phyloP scores from a whole-genome alignment of 164 flowering plant species.

The Magnolia kwangsiensis region DNA sequence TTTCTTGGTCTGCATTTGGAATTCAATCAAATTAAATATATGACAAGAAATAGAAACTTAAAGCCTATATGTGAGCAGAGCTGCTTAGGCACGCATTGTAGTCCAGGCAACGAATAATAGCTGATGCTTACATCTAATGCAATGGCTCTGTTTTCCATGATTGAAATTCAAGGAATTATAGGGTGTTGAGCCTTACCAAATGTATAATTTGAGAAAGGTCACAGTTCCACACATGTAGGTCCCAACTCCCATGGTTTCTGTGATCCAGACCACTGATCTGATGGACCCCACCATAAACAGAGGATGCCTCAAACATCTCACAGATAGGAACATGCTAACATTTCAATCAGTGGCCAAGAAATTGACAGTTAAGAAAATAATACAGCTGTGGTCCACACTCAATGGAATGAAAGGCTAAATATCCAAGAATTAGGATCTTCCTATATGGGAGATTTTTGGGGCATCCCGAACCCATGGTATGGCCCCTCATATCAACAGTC shows the following conservation, averaged over 20 bases:
- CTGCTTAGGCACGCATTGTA: background rate
- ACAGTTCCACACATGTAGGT: too few species aligned
- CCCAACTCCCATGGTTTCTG: too few species aligned
- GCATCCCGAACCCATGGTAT: background rate
- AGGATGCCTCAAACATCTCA: background rate
- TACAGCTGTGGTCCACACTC: background rate
- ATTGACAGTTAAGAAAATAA: background rate
- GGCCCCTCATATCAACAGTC: background rate
- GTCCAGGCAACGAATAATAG: background rate
- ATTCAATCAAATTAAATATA: background rate
- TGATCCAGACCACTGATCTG: background rate
- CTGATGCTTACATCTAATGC: background rate
- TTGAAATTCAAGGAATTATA: too few species aligned
- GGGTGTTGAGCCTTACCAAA: too few species aligned
- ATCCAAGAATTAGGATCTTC: background rate
- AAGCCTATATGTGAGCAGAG: background rate
- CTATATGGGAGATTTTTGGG: background rate
- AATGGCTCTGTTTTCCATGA: too few species aligned
- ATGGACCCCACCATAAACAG: background rate
- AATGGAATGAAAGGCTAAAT: background rate
- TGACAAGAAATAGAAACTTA: background rate
- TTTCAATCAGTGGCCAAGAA: background rate
- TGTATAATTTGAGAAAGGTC: too few species aligned
- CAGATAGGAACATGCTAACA: background rate
- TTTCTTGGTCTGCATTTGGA: constrained; percentile 68